Evolutionary conservation across 257 asterid genomes (phyloP).

Genomic region (Solanum microdontum): DNA sequence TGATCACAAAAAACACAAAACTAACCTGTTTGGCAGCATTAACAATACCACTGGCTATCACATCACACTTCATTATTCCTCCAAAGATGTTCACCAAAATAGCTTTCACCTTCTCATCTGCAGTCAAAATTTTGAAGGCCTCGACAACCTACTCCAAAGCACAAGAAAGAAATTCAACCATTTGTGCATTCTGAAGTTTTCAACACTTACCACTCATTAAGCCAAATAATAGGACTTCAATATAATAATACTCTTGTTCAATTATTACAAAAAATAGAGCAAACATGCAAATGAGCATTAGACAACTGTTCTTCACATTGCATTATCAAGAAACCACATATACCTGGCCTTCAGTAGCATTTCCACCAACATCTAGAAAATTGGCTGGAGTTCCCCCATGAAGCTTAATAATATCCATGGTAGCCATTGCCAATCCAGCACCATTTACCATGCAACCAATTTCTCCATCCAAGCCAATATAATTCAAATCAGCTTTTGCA

Average conservation of each 20-base stretch:
- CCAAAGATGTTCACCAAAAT: slow-evolving; percentile 96
- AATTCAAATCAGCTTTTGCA: slow-evolving; percentile 92
- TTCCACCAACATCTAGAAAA: slow-evolving; percentile 98
- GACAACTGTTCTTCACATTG: not conserved
- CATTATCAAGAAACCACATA: not conserved
- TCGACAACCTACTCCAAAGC: slow-evolving; percentile 73
- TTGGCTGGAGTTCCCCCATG: slow-evolving; percentile 99
- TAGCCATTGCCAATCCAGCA: slow-evolving; percentile 99
- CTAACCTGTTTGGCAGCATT: slow-evolving; percentile 91
- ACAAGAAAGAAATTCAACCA: slow-evolving; percentile 1
- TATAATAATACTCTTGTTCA: not conserved
- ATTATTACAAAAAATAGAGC: not conserved
- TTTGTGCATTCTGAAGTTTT: not conserved
- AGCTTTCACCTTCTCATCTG: slow-evolving; percentile 96
- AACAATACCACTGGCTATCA: slow-evolving; percentile 95
- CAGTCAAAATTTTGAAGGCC: slow-evolving; percentile 90
- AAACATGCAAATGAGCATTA: not conserved
- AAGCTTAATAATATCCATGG: slow-evolving; percentile 93
- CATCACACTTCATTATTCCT: slow-evolving; percentile 98
- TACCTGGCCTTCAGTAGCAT: slow-evolving; percentile 96
- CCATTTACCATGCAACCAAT: slow-evolving; percentile 99
- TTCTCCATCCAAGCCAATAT: slow-evolving; percentile 98
- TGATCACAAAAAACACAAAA: not conserved
- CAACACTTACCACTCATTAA: not conserved
- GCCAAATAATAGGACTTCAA: not conserved